Conservation (phyloP, 352 stramenopile species). For the Globisporangium uncinulatum region DNA sequence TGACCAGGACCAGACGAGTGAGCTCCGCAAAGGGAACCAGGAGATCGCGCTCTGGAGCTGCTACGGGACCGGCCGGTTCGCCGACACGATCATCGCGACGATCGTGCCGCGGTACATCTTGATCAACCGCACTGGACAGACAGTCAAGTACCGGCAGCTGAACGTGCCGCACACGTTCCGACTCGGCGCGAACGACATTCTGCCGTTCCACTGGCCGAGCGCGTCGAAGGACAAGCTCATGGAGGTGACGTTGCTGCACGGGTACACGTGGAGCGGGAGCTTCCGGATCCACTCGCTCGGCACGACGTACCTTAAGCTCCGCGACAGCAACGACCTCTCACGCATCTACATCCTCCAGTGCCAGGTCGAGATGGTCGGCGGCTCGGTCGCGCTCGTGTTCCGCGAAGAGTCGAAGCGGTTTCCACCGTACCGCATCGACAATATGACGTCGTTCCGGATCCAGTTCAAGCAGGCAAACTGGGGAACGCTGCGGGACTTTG, state of each 20-base stretch:
- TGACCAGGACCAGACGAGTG: conserved; percentile 51
- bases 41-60: conserved; percentile 84
- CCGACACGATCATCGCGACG: conserved; percentile 83
- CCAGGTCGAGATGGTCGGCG: conserved; percentile 81
- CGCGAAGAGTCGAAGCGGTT: conserved; percentile 82
- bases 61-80: conserved; percentile 77
- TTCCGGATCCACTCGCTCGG: conserved; percentile 84
- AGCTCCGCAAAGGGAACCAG: conserved; percentile 60
- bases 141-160: conserved; percentile 82
- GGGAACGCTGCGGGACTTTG: conserved; percentile 64
- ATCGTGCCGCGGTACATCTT: conserved; percentile 84
- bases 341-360: conserved; percentile 88
- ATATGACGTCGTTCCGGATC: conserved; percentile 88
- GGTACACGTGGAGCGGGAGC: conserved; percentile 81
- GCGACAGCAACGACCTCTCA: conserved; percentile 55
- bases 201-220: conserved; percentile 84
- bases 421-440: conserved; percentile 88
- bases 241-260: conserved; percentile 79
- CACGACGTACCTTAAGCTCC: conserved; percentile 84
- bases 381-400: conserved; percentile 82
- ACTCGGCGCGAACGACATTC: conserved; percentile 63
- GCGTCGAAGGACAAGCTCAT: conserved; percentile 68
- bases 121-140: conserved; percentile 82
- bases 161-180: conserved; percentile 71
- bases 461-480: conserved; percentile 81